Evolutionary conservation across 805 yeast genomes (phyloP).

Genomic region (Kluyveromyces nonfermentans): DNA sequence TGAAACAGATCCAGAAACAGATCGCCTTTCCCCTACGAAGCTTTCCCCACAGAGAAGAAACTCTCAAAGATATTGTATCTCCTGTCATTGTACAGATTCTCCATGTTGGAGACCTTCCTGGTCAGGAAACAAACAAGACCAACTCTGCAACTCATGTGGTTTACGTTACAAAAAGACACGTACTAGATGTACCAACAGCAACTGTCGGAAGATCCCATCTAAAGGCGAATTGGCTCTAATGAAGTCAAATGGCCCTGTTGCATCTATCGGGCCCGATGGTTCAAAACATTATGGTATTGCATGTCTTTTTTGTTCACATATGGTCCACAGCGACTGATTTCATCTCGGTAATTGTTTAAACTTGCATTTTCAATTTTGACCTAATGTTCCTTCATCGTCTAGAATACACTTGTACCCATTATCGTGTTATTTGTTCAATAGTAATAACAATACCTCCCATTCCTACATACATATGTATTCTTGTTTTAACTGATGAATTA

Average conservation of each 20-base stretch:
- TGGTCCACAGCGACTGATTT: conserved; percentile 5
- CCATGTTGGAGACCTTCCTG: conserved; percentile 99
- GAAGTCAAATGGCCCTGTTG: conserved; percentile 55
- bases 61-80: conserved; percentile 57
- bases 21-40: conserved; percentile 28
- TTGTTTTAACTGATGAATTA: no score
- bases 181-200: conserved; percentile 70
- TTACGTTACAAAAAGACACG: conserved; percentile 88
- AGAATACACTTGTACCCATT: no score
- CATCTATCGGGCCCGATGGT: conserved; percentile 25
- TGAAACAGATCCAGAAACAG: conserved; percentile 12
- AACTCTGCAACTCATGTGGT: conserved; percentile 94
- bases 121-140: conserved; percentile 77
- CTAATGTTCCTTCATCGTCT: no score
- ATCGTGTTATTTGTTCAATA: no score
- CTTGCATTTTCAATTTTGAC: no score
- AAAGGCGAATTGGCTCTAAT: conserved; percentile 91
- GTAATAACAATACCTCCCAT: no score
- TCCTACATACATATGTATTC: no score
- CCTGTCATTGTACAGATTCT: conserved; percentile 83
- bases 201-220: conserved; percentile 86
- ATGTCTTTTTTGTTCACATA: conserved; percentile 38
- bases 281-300: conserved; percentile 30
- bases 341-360: no score
- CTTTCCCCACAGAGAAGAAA: conserved; percentile 8